Base-by-base conservation (phyloP, 495 filamentous ascomycete species). In the Monascus purpureus region DNA sequence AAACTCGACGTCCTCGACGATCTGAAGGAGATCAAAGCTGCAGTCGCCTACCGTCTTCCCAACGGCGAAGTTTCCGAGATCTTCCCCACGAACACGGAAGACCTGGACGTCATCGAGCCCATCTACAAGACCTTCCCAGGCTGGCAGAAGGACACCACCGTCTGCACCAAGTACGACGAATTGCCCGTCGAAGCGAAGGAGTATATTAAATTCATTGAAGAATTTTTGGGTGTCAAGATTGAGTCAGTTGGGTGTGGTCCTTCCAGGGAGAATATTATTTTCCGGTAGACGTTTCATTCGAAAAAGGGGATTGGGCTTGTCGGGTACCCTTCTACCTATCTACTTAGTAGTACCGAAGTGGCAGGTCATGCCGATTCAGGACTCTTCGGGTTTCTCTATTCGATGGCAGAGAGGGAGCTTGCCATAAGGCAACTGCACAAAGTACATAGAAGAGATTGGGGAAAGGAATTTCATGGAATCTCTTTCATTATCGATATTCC, bases 1-100 rank as follows among this genome's bases (percentile, higher is more conserved):
- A 94, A 87, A 52, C 76, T 92, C 35, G 83, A 92, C 50, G 67
- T 94, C 13, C 70, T 95, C 8, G 86, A 93, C 49, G 75, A 72
- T 26, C 84, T 93, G 51, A 63, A 74, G 17, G 74, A 78, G 47
- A 75, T 95, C 59, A 75, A 82, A 62, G 70, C 93, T 25, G 84
- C 73, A 4, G 67, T 76, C 12, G 75, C 67, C 2, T 95, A 93
- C 65, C 62, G 53, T 14, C 49, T 68, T 47, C 59, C 66, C 34
- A 45, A 66, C 39, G 65, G 71, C 22, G 68, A 64, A 32, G 52
- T 59, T 8, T 53, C 77, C 7, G 58, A 65, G 20, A 62, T 60
- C 7, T 80, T 84, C 60, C 82, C 81, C 24, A 76, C 82, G 11
- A 70, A 80, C 42, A 55, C 77, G n/a, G 60, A 68, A n/a, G 50